Evolutionary conservation across 2,329 filamentous ascomycete genomes (phyloP), one percentile per base, ranked within the genome.

Genomic region (Fusarium marasasianum): DNA sequence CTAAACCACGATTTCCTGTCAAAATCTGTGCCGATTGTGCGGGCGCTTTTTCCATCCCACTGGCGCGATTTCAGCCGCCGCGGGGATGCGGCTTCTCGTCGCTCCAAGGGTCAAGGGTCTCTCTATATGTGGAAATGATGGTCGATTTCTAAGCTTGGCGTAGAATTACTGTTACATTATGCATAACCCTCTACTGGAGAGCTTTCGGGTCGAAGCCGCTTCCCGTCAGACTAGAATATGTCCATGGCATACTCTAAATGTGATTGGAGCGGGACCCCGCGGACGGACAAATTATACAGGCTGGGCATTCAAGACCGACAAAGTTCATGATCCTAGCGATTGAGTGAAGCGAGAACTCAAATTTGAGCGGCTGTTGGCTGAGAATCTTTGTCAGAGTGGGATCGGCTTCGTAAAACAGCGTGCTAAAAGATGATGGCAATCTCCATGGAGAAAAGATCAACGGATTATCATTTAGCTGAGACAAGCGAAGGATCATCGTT

Each of bases 231-330:
- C 31, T 47, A 41, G 22, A 29, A 55, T n/a, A 40, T 24, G 29
- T 55, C 20, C 31, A 45, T 26, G 31, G 10, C 53, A 41, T 11
- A 24, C 35, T 40, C 41, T 20, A 55, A 41, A 44, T 1, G 3
- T 67, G 48, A 72, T 70, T 70, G 69, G 70, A 54, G 69, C 64
- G 58, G 44, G 31, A 73, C 24, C n/a, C 8, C 29, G 11, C 8
- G n/a, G 17, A 38, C 69, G 64, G 70, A 41, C 60, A 44, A 73
- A 45, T 50, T 50, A 3, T 50, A 54, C 56, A 48, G 38, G 50
- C 47, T 41, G 41, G 70, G 53, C 40, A 61, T 61, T 13, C 26
- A 56, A 8, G 35, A 18, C 70, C 64, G 69, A 66, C 69, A 65
- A 43, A 72, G 58, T 73, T 73, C 53, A 57, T 56, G 41, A 70